Conservation (phyloP, 169 alveolate genomes). For the Neospora caninum region DNA sequence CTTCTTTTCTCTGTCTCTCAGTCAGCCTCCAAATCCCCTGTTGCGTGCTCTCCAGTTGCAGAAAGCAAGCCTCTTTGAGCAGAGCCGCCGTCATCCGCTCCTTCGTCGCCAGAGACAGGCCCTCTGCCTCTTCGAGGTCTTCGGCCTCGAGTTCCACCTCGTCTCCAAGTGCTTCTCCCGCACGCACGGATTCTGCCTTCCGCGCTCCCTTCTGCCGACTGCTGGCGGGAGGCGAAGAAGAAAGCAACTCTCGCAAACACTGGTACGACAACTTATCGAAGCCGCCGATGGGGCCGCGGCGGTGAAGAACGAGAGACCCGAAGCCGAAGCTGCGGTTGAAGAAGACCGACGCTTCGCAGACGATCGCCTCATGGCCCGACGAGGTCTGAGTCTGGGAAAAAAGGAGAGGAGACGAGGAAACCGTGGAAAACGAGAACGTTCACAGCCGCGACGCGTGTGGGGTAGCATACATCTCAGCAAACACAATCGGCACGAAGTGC, state of each 20-base stretch:
- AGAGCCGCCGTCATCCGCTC: not conserved
- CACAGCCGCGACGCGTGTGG: too few species aligned
- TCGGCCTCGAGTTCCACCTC: slow-evolving; percentile 1
- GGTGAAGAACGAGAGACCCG: not conserved
- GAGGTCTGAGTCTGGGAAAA: not conserved
- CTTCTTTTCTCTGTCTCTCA: not conserved
- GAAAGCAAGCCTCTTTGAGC: not conserved
- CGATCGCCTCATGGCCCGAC: not conserved
- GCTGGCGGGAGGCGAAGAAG: not conserved
- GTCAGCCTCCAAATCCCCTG: not conserved
- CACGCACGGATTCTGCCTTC: not conserved
- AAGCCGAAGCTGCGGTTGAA: not conserved
- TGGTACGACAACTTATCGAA: not conserved
- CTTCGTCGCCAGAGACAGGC: not conserved
- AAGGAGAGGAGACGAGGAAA: not conserved
- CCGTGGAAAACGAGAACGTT: too few species aligned
- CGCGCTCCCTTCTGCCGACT: not conserved
- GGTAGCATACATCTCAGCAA: too few species aligned
- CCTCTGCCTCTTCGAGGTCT: not conserved
- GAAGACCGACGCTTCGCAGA: not conserved
- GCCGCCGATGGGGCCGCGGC: slow-evolving; percentile 20
- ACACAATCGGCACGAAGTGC: too few species aligned
- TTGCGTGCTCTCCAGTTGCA: not conserved
- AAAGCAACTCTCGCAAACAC: slow-evolving; percentile 4
- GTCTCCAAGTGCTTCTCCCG: slow-evolving; percentile 1